A percentile compares a stretch with the other conserved stretches of the same genome.
phyloP scores from a whole-genome alignment of 2,329 filamentous ascomycete species.

The Fusarium temperatum region DNA sequence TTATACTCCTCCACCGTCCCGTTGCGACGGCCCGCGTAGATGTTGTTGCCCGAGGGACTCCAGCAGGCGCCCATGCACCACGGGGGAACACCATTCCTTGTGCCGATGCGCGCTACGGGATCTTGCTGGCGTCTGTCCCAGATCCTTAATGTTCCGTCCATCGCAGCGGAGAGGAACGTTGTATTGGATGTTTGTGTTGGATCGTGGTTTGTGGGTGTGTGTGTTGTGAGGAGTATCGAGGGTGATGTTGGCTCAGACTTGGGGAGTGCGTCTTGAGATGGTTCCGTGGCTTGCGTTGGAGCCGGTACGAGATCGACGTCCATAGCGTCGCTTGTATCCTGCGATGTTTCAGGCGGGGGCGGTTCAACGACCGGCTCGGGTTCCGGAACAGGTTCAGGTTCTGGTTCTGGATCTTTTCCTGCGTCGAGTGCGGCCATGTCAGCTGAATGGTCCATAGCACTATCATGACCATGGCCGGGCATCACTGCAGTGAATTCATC shows the following conservation, averaged over 20 bases:
- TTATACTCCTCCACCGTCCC: slow-evolving; percentile 94
- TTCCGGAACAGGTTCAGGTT: background rate
- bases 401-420: slow-evolving; percentile 42
- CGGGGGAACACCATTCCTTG: slow-evolving; percentile 79
- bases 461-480: slow-evolving; percentile 51
- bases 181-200: slow-evolving; percentile 72
- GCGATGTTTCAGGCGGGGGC: slow-evolving; percentile 12
- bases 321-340: slow-evolving; percentile 40
- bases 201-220: slow-evolving; percentile 56
- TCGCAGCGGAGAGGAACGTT: slow-evolving; percentile 88
- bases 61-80: slow-evolving; percentile 99
- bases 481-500: slow-evolving; percentile 77
- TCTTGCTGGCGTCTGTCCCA: slow-evolving; percentile 86
- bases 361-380: slow-evolving; percentile 36
- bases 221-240: slow-evolving; percentile 47
- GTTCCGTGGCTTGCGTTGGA: slow-evolving; percentile 15
- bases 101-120: slow-evolving; percentile 81
- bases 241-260: slow-evolving; percentile 37
- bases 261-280: slow-evolving; percentile 16
- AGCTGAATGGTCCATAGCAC: slow-evolving; percentile 54
- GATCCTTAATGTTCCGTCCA: slow-evolving; percentile 88
- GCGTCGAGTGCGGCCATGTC: slow-evolving; percentile 50
- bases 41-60: slow-evolving; percentile 93
- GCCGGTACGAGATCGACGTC: slow-evolving; percentile 41
- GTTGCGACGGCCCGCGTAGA: slow-evolving; percentile 92